Evolutionary conservation across 495 filamentous ascomycete genomes (phyloP), one percentile per base, ranked within the genome.

Genomic region (Oidiodendron maius): DNA sequence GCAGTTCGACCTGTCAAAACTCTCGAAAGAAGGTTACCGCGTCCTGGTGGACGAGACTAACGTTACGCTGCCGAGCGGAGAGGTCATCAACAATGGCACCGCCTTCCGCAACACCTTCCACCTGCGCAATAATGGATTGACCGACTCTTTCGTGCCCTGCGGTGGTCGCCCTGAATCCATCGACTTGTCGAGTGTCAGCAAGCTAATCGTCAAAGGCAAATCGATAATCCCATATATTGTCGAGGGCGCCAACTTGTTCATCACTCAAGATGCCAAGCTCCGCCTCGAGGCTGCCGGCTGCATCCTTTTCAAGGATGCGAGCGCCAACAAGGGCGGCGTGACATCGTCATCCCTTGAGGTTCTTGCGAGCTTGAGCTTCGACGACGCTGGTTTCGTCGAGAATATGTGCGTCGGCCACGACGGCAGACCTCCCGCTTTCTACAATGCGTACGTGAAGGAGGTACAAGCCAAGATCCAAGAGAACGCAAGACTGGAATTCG

Each of bases 311-410:
- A 98, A 98, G 73, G 93, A 98, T 67, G 93, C 93, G 11, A 95
- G 89, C 36, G 90, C 94, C 36, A 98, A 98, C 76, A 98, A 98
- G 75, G 93, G 93, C 59, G 93, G 93, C 63, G 93, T 98, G 40
- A 98, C 93, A 4, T 95, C 88, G n/a, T 97, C 93, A 0, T 98
- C 93, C 4, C 80, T 97, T 38, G 93, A 98, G 59, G 93, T 98
- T 3, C 77, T 98, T 15, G 93, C 93, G 9, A 89, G 90, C 0
- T 77, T 98, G 45, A 91, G 87, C 37, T 96, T 98, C 62, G 84
- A 97, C 63, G 91, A 97, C 53, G 66, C 77, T 43, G 83, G 82
- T 47, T 98, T 98, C 64, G 79, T 81, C 32, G 76, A 89, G 65
- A 80, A 98, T 70, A 97, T 98, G 94, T 98, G 94, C 66, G 75